Evolutionary conservation across 2,329 filamentous ascomycete genomes (phyloP).

Genomic region (Aspergillus pseudoterreus): DNA sequence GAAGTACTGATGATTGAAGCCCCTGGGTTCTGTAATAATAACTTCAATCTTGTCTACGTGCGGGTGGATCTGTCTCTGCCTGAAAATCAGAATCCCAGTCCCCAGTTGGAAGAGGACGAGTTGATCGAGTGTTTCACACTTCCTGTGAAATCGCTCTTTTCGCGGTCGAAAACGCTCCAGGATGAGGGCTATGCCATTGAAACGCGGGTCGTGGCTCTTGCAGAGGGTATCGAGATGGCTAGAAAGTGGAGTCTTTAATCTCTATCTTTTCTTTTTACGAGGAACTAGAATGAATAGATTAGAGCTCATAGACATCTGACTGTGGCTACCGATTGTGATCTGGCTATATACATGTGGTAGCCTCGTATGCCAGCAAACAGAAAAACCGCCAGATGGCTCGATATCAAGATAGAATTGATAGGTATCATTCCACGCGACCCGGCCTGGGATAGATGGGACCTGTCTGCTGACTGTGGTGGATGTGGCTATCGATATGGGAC

Average conservation of each 20-base stretch:
- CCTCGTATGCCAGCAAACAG: too few relatives aligned
- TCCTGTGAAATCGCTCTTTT: slow-evolving; percentile 61
- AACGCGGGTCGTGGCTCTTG: slow-evolving; percentile 71
- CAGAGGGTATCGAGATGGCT: slow-evolving; percentile 72
- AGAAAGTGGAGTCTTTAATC: slow-evolving; percentile 40
- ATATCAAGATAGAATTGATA: too few relatives aligned
- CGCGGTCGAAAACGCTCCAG: slow-evolving; percentile 64
- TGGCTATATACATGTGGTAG: too few relatives aligned
- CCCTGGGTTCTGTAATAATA: slow-evolving; percentile 49
- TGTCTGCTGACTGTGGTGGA: too few relatives aligned
- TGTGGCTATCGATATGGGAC: too few relatives aligned
- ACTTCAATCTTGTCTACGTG: slow-evolving; percentile 61
- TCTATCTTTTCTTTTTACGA: too few relatives aligned
- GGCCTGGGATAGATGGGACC: too few relatives aligned
- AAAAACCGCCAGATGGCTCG: too few relatives aligned
- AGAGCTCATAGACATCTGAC: too few relatives aligned
- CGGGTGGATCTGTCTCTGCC: slow-evolving; percentile 65
- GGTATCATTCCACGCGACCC: too few relatives aligned
- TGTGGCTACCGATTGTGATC: too few relatives aligned
- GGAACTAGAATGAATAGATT: too few relatives aligned
- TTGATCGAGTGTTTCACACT: slow-evolving; percentile 77
- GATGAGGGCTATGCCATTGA: slow-evolving; percentile 73
- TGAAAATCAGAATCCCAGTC: slow-evolving; percentile 65
- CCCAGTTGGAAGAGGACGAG: slow-evolving; percentile 72
- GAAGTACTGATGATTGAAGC: slow-evolving; percentile 20